Evolutionary conservation across 345 rosid genomes (phyloP).

Genomic region (Schrenkiella parvula): DNA sequence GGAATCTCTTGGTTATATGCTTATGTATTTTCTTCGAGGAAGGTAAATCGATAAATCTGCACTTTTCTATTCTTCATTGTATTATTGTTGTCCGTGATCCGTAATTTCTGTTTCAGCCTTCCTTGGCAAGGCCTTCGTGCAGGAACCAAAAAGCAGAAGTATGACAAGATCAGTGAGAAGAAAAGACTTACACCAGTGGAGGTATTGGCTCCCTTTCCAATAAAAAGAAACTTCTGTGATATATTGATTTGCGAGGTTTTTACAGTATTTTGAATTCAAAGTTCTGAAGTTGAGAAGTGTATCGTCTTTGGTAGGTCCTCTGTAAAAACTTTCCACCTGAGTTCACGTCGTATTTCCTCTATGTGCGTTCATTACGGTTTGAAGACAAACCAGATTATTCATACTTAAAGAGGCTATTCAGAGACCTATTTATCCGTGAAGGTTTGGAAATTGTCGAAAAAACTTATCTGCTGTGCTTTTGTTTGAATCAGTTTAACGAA

Average conservation of each 20-base stretch:
- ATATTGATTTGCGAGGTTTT: background rate
- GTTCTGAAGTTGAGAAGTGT: background rate
- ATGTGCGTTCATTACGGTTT: conserved; percentile 86
- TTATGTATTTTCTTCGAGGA: conserved; percentile 95
- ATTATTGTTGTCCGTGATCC: conserved; percentile 1
- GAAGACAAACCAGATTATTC: conserved; percentile 98
- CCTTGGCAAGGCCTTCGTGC: conserved; percentile 98
- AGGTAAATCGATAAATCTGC: conserved; percentile 45
- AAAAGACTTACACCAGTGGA: conserved; percentile 85
- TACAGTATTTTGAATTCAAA: background rate
- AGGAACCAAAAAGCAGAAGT: conserved; percentile 95
- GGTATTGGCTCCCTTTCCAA: conserved; percentile 38
- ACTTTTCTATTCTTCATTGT: background rate
- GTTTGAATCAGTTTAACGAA: background rate
- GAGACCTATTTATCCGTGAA: conserved; percentile 90
- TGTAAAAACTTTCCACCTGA: conserved; percentile 86
- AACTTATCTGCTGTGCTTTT: background rate
- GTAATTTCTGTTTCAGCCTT: conserved; percentile 47
- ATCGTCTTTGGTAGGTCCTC: conserved; percentile 55
- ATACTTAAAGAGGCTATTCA: conserved; percentile 89
- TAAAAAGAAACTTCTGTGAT: background rate
- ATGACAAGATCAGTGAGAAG: conserved; percentile 93
- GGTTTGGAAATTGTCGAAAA: conserved; percentile 37
- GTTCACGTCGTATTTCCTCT: conserved; percentile 90
- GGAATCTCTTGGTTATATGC: conserved; percentile 95